A percentile compares a stretch with the other conserved stretches of the same genome.
phyloP scores from a whole-genome alignment of 306 rosid species.

The Citrullus amarus region DNA sequence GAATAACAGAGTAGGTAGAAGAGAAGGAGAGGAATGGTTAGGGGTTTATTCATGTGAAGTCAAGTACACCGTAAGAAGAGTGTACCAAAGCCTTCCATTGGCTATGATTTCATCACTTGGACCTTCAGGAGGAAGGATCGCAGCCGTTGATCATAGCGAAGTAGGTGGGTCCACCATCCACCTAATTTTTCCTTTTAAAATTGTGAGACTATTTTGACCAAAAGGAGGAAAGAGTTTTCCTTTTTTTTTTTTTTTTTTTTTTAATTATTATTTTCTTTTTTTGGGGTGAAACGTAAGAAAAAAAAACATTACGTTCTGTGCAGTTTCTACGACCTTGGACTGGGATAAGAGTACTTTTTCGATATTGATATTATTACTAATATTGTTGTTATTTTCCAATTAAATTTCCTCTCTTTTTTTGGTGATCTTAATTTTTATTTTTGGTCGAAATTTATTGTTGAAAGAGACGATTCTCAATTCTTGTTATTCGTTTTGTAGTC shows the following conservation, averaged over 20 bases:
- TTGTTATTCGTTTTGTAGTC: neutral
- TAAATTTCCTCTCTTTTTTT: neutral
- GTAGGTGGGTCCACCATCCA: conserved; percentile 3
- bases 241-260: neutral
- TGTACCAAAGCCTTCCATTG: neutral
- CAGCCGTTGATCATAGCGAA: neutral
- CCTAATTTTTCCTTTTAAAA: neutral
- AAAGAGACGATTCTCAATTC: neutral
- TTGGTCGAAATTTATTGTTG: neutral
- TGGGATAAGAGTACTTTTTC: neutral
- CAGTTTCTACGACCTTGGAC: neutral
- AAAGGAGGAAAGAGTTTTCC: neutral
- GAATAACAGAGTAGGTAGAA: neutral
- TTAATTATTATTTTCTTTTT: too few relatives aligned
- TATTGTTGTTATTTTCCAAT: neutral
- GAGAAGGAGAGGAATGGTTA: neutral
- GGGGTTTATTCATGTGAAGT: conserved; percentile 12
- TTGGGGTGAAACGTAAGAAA: neutral
- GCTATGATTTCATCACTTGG: neutral
- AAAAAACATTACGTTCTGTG: neutral
- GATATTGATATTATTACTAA: neutral
- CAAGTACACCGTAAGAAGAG: conserved; percentile 28
- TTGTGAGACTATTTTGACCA: conserved; percentile 5
- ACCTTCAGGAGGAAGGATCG: neutral
- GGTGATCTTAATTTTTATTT: neutral